Conservation (phyloP, 768 basidiomycete species). For the Mycena metata region DNA sequence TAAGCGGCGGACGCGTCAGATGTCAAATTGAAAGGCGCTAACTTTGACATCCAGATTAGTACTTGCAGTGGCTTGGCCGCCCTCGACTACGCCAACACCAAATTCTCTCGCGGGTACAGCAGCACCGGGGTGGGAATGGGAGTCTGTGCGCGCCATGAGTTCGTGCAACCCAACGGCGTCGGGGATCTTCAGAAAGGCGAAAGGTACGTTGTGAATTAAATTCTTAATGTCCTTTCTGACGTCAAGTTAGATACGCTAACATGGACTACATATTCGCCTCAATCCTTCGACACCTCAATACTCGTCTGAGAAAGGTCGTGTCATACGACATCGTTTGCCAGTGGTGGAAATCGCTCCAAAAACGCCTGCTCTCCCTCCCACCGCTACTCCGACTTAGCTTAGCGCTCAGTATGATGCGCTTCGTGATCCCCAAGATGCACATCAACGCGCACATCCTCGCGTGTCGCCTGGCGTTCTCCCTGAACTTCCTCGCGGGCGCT, state of each 20-base stretch:
- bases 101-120: too few species aligned
- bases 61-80: too few species aligned
- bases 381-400: not conserved
- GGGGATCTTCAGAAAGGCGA: not conserved
- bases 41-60: too few species aligned
- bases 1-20: not conserved
- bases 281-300: not conserved
- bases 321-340: not conserved
- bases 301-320: not conserved
- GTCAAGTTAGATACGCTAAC: not conserved
- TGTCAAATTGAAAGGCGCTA: constrained; percentile 18
- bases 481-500: not conserved
- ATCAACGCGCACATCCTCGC: not conserved
- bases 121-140: too few species aligned
- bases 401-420: not conserved
- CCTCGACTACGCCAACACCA: too few species aligned
- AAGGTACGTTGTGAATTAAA: not conserved
- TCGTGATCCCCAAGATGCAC: too few species aligned
- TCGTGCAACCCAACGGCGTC: not conserved
- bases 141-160: too few species aligned
- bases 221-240: not conserved
- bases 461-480: not conserved
- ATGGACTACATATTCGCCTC: constrained; percentile 1
- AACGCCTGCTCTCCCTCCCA: not conserved
- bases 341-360: not conserved